These are phyloP conservation scores for Peterozyma toletana DNA, from an alignment of 805 yeast genomes.

Conservation along the genomic window DNA sequence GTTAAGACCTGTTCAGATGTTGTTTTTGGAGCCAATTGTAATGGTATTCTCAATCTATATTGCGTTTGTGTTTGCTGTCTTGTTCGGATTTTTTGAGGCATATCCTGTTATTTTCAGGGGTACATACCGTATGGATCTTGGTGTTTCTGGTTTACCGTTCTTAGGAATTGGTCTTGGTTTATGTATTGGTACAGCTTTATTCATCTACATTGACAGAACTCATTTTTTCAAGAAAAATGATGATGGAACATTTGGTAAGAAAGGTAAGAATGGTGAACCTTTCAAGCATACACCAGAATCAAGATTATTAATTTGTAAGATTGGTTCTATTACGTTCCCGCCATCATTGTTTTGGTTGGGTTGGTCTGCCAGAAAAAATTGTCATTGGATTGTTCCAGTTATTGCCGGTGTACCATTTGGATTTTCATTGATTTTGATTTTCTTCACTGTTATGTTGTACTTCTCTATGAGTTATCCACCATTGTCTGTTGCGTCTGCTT, in stretches of 20 bases:
- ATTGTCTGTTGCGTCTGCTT: conserved; percentile 71
- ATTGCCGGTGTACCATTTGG: conserved; percentile 78
- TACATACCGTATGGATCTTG: conserved; percentile 49
- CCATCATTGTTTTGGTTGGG: conserved; percentile 74
- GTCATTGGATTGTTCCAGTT: conserved; percentile 75
- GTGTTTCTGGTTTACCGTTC: conserved; percentile 64
- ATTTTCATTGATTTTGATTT: conserved; percentile 63
- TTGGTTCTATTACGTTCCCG: conserved; percentile 64
- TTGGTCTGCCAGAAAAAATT: conserved; percentile 56
- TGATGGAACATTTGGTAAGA: conserved; percentile 53
- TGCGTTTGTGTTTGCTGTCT: conserved; percentile 70
- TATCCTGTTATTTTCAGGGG: conserved; percentile 69
- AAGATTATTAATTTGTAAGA: conserved; percentile 50
- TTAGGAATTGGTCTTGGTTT: conserved; percentile 69
- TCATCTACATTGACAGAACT: conserved; percentile 39
- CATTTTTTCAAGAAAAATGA: conserved; percentile 48
- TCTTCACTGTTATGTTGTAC: conserved; percentile 63
- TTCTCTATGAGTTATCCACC: conserved; percentile 72
- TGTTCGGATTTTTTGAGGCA: conserved; percentile 77
- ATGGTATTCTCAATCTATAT: conserved; percentile 60
- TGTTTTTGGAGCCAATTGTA: conserved; percentile 70
- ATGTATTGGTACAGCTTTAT: conserved; percentile 44
- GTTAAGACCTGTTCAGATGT: conserved; percentile 61
- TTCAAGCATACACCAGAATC: conserved; percentile 54
- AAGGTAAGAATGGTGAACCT: conserved; percentile 49